Evolutionary conservation across 2,329 filamentous ascomycete genomes (phyloP).

Genomic region (Colletotrichum sp.): DNA sequence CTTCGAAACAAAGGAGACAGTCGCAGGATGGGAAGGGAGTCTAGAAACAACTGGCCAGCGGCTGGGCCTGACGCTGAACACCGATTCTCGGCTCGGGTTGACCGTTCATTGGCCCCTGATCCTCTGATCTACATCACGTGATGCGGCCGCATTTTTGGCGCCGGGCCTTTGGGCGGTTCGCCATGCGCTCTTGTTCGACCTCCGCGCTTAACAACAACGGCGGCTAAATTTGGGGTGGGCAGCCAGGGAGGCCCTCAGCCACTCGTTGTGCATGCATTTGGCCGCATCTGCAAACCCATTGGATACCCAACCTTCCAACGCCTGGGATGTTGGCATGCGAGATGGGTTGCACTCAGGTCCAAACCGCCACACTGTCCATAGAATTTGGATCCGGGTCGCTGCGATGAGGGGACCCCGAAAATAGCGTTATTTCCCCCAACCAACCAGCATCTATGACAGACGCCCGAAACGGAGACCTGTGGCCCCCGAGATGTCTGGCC

Average conservation of each 20-base stretch:
- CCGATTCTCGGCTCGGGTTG: background rate
- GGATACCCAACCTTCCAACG: background rate
- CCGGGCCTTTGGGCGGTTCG: constrained; percentile 4
- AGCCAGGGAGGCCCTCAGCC: constrained; percentile 10
- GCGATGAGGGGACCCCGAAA: constrained; percentile 7
- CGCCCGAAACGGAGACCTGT: constrained; percentile 11
- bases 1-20: constrained; percentile 16
- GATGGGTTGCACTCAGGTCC: constrained; percentile 11
- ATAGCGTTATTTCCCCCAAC: constrained; percentile 12
- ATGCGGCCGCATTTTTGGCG: background rate
- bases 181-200: background rate
- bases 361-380: constrained; percentile 11
- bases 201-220: constrained; percentile 16
- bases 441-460: constrained; percentile 13
- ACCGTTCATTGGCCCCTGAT: constrained; percentile 2
- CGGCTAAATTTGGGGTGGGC: constrained; percentile 10
- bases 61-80: background rate
- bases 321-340: constrained; percentile 5
- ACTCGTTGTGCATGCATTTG: constrained; percentile 9
- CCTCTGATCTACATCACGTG: constrained; percentile 13
- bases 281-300: background rate
- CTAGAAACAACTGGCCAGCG: constrained; percentile 13
- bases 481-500: constrained; percentile 4
- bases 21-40: background rate
- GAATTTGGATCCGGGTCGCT: constrained; percentile 12